Base-by-base conservation (phyloP, 2,329 filamentous ascomycete genomes). In the Ascochyta lentis region DNA sequence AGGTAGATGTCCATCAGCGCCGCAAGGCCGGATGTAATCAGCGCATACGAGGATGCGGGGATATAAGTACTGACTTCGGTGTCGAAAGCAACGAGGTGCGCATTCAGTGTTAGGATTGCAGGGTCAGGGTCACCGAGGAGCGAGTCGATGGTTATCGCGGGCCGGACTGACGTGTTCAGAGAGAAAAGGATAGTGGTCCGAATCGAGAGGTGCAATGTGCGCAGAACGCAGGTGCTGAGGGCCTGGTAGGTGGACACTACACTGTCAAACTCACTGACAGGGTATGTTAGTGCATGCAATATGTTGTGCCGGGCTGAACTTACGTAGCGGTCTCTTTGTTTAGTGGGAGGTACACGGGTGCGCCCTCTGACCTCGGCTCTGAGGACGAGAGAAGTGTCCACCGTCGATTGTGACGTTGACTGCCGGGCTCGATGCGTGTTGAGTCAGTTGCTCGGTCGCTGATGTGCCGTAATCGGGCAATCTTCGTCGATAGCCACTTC, bases 401-500 rank as follows among this genome's bases (percentile, higher is more conserved):
- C 54, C 92, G 86, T 55, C 90, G 87, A 63, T 84, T 87, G 56
- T 89, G 86, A 27, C 81, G 76, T 54, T 71, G 73, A 24, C 69
- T 76, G 51, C 70, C 78, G 24, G 71, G 65, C 26, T 76, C 73
- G 47, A 74, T 81, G 38, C 82, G 78, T 61, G 86, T 84, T 29
- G 86, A 86, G 74, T 92, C 86, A 34, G 86, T 84, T 41, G 90
- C 86, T 58, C 89, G 86, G 48, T 84, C 82, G 19, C 91, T 94
- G 67, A 97, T 92, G 69, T 94, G 88, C 38, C 95, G 86, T 49
- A 99, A 82, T 54, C 90, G 83, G n/a, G 83, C 80, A 38, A 96
- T 87, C 77, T 94, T 95, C 65, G 89, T 89, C 19, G 90, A 88
- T 33, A 99, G 85, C 95, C 95, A 99, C 80, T 96, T 95, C 92